phyloP scores from a whole-genome alignment of 2,329 filamentous ascomycete species.

The Botrytis deweyae region DNA sequence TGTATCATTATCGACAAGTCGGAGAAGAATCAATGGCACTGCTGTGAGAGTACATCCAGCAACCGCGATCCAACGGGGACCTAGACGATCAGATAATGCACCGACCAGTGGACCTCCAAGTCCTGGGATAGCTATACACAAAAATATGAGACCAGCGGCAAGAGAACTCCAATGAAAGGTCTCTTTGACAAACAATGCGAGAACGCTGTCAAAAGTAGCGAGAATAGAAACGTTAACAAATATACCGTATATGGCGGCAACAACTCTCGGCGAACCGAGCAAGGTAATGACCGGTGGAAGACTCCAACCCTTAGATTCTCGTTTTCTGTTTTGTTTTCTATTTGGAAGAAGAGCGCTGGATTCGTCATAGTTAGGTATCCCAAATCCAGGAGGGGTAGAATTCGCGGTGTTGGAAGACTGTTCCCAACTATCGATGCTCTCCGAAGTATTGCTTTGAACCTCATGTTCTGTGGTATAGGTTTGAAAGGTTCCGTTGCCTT shows the following conservation, averaged over 20 bases:
- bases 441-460: background rate
- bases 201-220: constrained; percentile 54
- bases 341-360: constrained; percentile 3
- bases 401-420: background rate
- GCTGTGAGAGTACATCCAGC: constrained; percentile 56
- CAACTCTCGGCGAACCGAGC: constrained; percentile 35
- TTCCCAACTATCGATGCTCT: background rate
- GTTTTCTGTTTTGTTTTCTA: background rate
- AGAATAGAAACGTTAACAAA: constrained; percentile 49
- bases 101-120: constrained; percentile 58
- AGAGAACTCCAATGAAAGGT: constrained; percentile 55
- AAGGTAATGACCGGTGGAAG: constrained; percentile 27
- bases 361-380: constrained; percentile 14
- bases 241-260: constrained; percentile 43
- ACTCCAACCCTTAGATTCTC: background rate
- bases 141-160: constrained; percentile 56
- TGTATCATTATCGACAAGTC: constrained; percentile 58
- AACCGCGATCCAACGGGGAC: constrained; percentile 60
- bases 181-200: constrained; percentile 54
- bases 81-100: constrained; percentile 49
- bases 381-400: constrained; percentile 11
- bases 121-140: constrained; percentile 56
- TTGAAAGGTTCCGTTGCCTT: background rate
- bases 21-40: constrained; percentile 61
- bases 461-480: background rate